Evolutionary conservation across 2,329 filamentous ascomycete species (phyloP).

Genomic region (Colletotrichum lentis): DNA sequence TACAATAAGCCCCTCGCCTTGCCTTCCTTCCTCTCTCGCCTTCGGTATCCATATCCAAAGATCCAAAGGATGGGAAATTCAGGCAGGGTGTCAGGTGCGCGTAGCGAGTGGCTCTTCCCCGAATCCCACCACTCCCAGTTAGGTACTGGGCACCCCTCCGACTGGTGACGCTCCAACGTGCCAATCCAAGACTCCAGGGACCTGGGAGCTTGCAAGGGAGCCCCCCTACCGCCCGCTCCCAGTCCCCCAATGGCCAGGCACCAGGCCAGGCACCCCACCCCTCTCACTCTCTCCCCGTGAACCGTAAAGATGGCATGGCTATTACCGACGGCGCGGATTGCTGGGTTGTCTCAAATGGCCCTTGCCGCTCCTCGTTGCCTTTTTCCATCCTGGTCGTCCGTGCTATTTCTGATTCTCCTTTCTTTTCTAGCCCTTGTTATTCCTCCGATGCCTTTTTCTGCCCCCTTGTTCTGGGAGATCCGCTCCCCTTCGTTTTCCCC

Average conservation of each 20-base stretch:
- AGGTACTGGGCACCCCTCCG: not conserved
- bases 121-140: conserved; percentile 14
- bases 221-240: conserved; percentile 10
- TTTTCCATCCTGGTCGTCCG: conserved; percentile 22
- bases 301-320: conserved; percentile 1
- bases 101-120: conserved; percentile 10
- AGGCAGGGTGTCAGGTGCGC: conserved; percentile 29
- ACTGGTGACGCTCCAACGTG: not conserved
- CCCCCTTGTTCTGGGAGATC: conserved; percentile 18
- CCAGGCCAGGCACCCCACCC: not conserved
- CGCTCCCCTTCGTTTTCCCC: conserved; percentile 9
- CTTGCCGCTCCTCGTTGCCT: conserved; percentile 27
- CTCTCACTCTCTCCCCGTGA: not conserved
- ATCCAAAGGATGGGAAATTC: conserved; percentile 5
- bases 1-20: not conserved
- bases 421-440: conserved; percentile 22
- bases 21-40: conserved; percentile 9
- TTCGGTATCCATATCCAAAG: not conserved
- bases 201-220: conserved; percentile 19
- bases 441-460: conserved; percentile 29
- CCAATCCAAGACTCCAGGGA: conserved; percentile 16
- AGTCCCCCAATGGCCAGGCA: not conserved
- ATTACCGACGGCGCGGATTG: conserved; percentile 34
- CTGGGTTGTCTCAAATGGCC: conserved; percentile 35
- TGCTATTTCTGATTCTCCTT: not conserved